Base-by-base conservation (phyloP, 176 grass and related monocot genomes). In the Raddia distichophylla region DNA sequence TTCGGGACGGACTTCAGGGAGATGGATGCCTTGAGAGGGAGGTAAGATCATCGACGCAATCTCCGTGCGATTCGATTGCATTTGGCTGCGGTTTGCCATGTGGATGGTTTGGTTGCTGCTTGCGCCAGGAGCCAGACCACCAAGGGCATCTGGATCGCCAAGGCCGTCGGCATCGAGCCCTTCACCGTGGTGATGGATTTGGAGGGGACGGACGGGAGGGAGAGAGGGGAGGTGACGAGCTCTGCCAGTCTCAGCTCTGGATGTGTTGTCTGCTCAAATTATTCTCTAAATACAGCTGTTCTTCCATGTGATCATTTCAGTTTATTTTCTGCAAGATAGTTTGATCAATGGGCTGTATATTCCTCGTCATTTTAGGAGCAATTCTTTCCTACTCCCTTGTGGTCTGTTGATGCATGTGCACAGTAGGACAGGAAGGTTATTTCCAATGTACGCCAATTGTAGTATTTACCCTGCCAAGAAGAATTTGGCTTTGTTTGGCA, bases 121-220 rank as follows among this genome's bases (percentile, higher is more conserved):
- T 8, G 60, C 86, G 53, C 34, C 78, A 97, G 94, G 89, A 82
- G 75, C 18, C 91, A 97, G 86, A 97, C 94, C 69, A 97, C 94
- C 2, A 90, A 94, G 80, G 94, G 94, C 34, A 89, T 97, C 60
- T 97, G 94, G 94, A 72, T 97, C 54, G 91, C 90, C 37, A 94
- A 90, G 73, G 87, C 82, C 71, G 78, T 81, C 14, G 89, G 76
- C 58, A 89, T 94, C 37, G 91, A 94, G 50, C 91, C 90, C 17
- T 92, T 91, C 60, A 97, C 94, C 13, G 50, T 92, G 40, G 91
- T 94, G 16, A 82, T 97, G 90, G 94, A 97, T 80, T 75, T 97
- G 58, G 94, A 97, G 83, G 94, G 94, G 7, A 94, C 94, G 17
- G 94, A 97, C 75, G 90, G 87, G 57, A 92, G 90, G 62, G 94